These are phyloP conservation scores for Lodderomyces metapsilosis DNA, from an alignment of 1,139 yeast species.

Conservation along the genomic window DNA sequence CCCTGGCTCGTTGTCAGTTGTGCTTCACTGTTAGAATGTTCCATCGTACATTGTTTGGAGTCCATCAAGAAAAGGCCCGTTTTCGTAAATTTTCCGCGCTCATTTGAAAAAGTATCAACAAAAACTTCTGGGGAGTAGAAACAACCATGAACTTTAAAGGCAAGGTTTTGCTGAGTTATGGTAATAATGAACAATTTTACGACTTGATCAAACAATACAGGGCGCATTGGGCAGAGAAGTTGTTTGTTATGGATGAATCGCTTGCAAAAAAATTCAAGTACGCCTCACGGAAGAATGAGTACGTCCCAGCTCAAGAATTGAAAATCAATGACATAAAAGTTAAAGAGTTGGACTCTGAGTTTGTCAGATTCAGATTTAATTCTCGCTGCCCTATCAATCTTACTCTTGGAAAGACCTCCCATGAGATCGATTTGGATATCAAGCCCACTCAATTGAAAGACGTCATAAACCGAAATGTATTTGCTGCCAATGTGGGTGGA, in stretches of 20 bases:
- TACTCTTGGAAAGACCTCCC: neutral
- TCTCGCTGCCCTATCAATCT: neutral
- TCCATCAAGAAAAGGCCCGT: neutral
- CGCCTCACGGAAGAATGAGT: conserved; percentile 5
- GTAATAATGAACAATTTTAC: conserved; percentile 31
- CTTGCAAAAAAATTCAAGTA: conserved; percentile 4
- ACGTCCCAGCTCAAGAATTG: conserved; percentile 7
- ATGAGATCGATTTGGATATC: conserved; percentile 4
- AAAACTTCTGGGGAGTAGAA: neutral
- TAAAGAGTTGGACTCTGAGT: conserved; percentile 7
- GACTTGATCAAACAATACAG: conserved; percentile 27
- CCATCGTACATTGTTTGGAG: conserved; percentile 14
- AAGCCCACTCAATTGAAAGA: conserved; percentile 13
- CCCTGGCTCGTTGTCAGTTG: neutral
- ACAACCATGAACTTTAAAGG: conserved; percentile 1
- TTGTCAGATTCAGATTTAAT: conserved; percentile 9
- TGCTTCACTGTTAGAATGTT: neutral
- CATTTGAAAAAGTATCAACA: conserved; percentile 2
- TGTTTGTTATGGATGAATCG: conserved; percentile 32
- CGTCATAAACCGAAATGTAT: conserved; percentile 33
- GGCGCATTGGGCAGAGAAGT: conserved; percentile 33
- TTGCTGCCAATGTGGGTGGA: conserved; percentile 55
- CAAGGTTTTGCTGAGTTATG: conserved; percentile 19
- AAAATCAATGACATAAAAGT: conserved; percentile 8
- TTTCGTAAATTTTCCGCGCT: neutral